These are phyloP conservation scores for Penicillium sp. DNA, from an alignment of 2,329 filamentous ascomycete genomes.

Conservation along the genomic window DNA sequence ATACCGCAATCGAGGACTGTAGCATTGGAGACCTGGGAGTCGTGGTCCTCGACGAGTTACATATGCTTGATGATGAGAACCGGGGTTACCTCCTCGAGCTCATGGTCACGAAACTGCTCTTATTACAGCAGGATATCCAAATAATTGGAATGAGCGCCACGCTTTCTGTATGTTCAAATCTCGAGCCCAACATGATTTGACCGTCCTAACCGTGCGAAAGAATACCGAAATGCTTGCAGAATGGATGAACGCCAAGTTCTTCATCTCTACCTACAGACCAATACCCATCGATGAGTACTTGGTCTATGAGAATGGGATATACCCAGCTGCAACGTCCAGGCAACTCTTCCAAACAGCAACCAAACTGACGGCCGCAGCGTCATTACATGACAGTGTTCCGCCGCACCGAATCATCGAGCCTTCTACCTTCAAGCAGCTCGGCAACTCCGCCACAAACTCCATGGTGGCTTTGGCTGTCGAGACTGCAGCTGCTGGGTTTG, in stretches of 20 bases:
- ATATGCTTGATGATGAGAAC: slow-evolving; percentile 77
- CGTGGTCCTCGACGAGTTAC: slow-evolving; percentile 76
- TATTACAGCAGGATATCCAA: slow-evolving; percentile 67
- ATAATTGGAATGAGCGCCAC: slow-evolving; percentile 81
- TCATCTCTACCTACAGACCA: slow-evolving; percentile 71
- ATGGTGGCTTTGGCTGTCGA: slow-evolving; percentile 71
- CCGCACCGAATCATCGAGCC: slow-evolving; percentile 52
- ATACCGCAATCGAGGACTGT: slow-evolving; percentile 71
- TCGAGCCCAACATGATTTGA: neutral
- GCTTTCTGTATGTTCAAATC: slow-evolving; percentile 57
- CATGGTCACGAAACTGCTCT: slow-evolving; percentile 72
- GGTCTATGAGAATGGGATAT: slow-evolving; percentile 70
- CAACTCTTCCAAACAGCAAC: slow-evolving; percentile 61
- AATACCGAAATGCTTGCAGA: slow-evolving; percentile 69
- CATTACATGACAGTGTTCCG: slow-evolving; percentile 37
- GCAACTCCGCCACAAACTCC: slow-evolving; percentile 67
- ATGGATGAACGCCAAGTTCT: slow-evolving; percentile 72
- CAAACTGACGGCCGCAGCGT: slow-evolving; percentile 45
- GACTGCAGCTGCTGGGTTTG: slow-evolving; percentile 68
- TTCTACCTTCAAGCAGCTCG: slow-evolving; percentile 64
- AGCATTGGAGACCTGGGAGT: slow-evolving; percentile 64
- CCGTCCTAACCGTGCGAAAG: slow-evolving; percentile 41
- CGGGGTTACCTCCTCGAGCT: slow-evolving; percentile 76
- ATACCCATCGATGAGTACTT: slow-evolving; percentile 76
- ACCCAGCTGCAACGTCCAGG: slow-evolving; percentile 62